Percentiles rank a stretch among this genome's conserved stretches.
phyloP scores from a whole-genome alignment of 768 basidiomycete species.

The Myochromella boudieri region DNA sequence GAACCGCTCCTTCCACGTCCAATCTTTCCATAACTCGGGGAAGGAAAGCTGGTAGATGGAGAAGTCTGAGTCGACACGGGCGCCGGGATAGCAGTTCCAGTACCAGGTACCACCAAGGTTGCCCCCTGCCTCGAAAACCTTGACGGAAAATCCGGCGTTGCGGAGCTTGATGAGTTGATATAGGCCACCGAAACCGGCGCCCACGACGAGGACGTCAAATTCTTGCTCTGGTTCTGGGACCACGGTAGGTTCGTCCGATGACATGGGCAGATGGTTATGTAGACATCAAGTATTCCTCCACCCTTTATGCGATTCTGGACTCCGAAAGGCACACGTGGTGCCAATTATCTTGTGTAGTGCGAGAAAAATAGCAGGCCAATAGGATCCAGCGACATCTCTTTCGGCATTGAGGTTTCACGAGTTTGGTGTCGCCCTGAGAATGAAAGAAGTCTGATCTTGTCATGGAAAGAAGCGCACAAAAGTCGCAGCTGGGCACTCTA shows the following conservation, averaged over 20 bases:
- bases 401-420: too few relatives aligned
- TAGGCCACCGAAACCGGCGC: constrained; percentile 24
- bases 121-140: constrained; percentile 20
- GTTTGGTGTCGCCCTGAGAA: too few relatives aligned
- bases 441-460: too few relatives aligned
- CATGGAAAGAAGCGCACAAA: too few relatives aligned
- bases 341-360: background rate
- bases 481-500: too few relatives aligned
- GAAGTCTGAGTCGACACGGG: constrained; percentile 25
- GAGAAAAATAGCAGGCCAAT: background rate
- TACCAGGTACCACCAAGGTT: constrained; percentile 26
- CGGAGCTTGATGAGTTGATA: constrained; percentile 19
- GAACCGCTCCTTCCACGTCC: constrained; percentile 19
- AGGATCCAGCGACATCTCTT: too few relatives aligned
- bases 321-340: background rate
- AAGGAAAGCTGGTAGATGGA: constrained; percentile 24
- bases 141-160: constrained; percentile 18
- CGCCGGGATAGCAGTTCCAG: constrained; percentile 28
- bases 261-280: background rate
- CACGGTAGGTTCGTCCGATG: background rate
- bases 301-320: background rate
- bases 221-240: constrained; percentile 1
- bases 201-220: constrained; percentile 25
- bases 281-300: background rate
- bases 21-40: constrained; percentile 25